Conservation (phyloP, 192 early-diverging fungal genomes). For the Blastocladiella britannica region DNA sequence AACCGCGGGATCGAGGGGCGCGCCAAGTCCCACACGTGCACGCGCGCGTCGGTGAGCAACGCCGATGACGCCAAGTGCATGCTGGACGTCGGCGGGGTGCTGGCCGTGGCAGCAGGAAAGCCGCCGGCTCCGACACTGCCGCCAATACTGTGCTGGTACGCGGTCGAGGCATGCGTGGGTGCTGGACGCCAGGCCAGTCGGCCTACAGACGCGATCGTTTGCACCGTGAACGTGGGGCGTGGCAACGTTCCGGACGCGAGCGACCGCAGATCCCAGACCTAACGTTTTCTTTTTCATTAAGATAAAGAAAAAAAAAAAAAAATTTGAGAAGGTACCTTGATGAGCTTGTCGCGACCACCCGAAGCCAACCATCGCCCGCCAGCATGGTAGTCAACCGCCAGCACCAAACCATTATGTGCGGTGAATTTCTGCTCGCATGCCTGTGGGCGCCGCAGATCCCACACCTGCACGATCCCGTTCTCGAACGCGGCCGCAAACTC, state of each 20-base stretch:
- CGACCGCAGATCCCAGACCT: no score
- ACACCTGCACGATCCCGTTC: conserved; percentile 47
- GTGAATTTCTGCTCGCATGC: conserved; percentile 38
- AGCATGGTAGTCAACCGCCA: conserved; percentile 58
- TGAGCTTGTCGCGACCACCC: conserved; percentile 52
- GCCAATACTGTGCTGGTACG: no score
- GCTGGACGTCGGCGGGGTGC: not conserved
- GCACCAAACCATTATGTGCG: conserved; percentile 47
- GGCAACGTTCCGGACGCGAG: not conserved
- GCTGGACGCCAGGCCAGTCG: conserved; percentile 58
- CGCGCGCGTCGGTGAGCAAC: conserved; percentile 30
- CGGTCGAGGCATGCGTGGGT: conserved; percentile 24
- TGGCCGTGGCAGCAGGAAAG: not conserved
- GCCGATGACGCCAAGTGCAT: conserved; percentile 44
- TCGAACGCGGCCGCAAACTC: conserved; percentile 68
- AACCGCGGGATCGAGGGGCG: conserved; percentile 44
- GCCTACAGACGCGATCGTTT: conserved; percentile 41
- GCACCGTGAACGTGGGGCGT: conserved; percentile 29
- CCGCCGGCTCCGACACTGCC: not conserved
- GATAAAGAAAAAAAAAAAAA: no score
- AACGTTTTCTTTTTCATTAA: no score
- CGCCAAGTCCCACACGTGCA: conserved; percentile 55
- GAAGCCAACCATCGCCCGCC: conserved; percentile 44
- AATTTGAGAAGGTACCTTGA: conserved; percentile 28
- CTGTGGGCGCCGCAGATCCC: conserved; percentile 50